These are phyloP conservation scores for Aciculoconidium aculeatum DNA, from an alignment of 805 yeast genomes.

Conservation along the genomic window DNA sequence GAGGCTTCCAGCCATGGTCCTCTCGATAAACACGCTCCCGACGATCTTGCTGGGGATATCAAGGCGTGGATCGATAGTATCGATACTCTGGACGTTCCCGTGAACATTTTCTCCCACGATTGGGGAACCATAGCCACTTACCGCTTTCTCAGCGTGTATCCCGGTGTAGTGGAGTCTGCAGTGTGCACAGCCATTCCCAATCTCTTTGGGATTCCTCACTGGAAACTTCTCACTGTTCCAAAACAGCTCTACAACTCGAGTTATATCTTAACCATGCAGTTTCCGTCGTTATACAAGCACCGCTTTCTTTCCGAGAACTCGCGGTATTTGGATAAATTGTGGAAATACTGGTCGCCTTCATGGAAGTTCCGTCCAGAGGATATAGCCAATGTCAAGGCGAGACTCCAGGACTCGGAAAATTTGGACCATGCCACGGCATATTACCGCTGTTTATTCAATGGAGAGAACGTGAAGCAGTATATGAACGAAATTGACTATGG, in stretches of 20 bases:
- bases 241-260: constrained; percentile 28
- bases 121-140: constrained; percentile 39
- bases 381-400: constrained; percentile 23
- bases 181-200: constrained; percentile 38
- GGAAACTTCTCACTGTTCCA: constrained; percentile 27
- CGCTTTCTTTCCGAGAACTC: constrained; percentile 9
- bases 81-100: constrained; percentile 16
- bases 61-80: constrained; percentile 24
- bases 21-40: constrained; percentile 18
- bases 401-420: constrained; percentile 20
- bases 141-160: constrained; percentile 29
- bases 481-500: constrained; percentile 26
- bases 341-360: constrained; percentile 36
- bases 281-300: constrained; percentile 16
- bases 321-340: constrained; percentile 25
- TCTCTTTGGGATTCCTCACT: constrained; percentile 18
- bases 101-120: constrained; percentile 38
- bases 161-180: constrained; percentile 26
- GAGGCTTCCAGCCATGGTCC: constrained; percentile 26
- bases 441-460: constrained; percentile 26
- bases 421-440: constrained; percentile 33
- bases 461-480: constrained; percentile 12
- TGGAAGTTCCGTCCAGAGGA: constrained; percentile 24
- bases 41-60: constrained; percentile 30
- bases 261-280: constrained; percentile 36